phyloP scores from a whole-genome alignment of 2,329 filamentous ascomycete species.

The Exutisphaerella laricina region DNA sequence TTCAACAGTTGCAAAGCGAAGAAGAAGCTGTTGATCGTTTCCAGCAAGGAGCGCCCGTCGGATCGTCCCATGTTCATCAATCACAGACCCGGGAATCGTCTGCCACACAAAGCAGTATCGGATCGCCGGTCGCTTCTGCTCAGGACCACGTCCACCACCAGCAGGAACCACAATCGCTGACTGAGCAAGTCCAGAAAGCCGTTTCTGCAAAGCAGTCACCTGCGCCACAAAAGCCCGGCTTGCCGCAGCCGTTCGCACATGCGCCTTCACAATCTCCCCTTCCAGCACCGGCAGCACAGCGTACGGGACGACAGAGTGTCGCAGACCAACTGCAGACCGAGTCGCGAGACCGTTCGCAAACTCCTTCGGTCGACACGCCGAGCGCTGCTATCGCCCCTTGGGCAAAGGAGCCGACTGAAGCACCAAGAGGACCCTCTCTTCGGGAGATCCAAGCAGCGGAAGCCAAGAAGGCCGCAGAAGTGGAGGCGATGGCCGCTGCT shows the following conservation, averaged over 20 bases:
- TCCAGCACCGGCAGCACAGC: slow-evolving; percentile 82
- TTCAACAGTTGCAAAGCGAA: slow-evolving; percentile 64
- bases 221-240: slow-evolving; percentile 48
- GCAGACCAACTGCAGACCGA: slow-evolving; percentile 65
- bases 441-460: slow-evolving; percentile 97
- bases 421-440: slow-evolving; percentile 78
- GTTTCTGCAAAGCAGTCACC: slow-evolving; percentile 55
- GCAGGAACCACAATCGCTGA: slow-evolving; percentile 60
- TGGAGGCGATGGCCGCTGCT: slow-evolving; percentile 73
- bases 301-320: slow-evolving; percentile 68
- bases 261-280: slow-evolving; percentile 73
- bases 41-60: slow-evolving; percentile 21
- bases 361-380: slow-evolving; percentile 60
- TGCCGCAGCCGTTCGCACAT: slow-evolving; percentile 71
- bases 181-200: slow-evolving; percentile 79
- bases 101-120: slow-evolving; percentile 21
- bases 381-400: slow-evolving; percentile 80
- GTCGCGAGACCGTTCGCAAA: slow-evolving; percentile 69
- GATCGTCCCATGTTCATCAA: slow-evolving; percentile 30
- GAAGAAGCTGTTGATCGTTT: slow-evolving; percentile 15
- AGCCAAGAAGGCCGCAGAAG: slow-evolving; percentile 84
- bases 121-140: slow-evolving; percentile 11
- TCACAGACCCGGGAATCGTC: slow-evolving; percentile 15
- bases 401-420: slow-evolving; percentile 74
- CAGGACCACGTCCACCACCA: slow-evolving; percentile 30